Evolutionary conservation across 495 filamentous ascomycete genomes (phyloP), one percentile per base, ranked within the genome.

Genomic region (Xylaria grammica): DNA sequence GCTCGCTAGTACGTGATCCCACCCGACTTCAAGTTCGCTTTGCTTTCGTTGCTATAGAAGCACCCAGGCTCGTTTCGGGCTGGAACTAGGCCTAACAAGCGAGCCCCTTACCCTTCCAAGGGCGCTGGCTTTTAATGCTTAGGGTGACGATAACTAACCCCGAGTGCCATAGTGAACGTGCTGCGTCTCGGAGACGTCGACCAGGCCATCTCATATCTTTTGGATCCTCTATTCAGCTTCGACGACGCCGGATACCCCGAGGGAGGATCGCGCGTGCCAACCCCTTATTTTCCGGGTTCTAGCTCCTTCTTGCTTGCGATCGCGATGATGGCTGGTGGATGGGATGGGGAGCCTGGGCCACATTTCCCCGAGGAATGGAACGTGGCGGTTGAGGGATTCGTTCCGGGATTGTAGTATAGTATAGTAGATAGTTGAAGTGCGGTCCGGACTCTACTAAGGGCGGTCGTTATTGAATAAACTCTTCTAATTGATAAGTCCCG

Each of bases 311-410:
- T 87, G 55, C 50, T 83, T 10, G 84, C 83, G 4, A 75, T 81
- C 60, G 83, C 78, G 7, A 85, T 85, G 82, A 81, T 86, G 79
- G 80, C 81, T 7, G 82, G 83, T 9, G 82, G 81, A 0, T 84
- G 82, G 82, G 79, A 83, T 58, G 84, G 76, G 4, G 69, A 68
- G 22, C 75, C 71, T 44, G 82, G 78, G 7, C 54, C 52, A 56
- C 74, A 81, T 45, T 84, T 81, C 22, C 82, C 82, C 0, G 49
- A 74, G 38, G 74, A 67, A 0, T 85, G 81, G 83, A 60, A 77
- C 26, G 83, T 79, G 7, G 69, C 61, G 15, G 79, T 72, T 8
- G 83, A 84, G 38, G 83, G 82, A n/a, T 85, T 81, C 54, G 36
- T 71, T 17, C 72, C 73, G 8, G 74, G 69, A 5, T 51, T 77